Base-by-base conservation (phyloP, 495 filamentous ascomycete species). In the Usnea hakonensis region DNA sequence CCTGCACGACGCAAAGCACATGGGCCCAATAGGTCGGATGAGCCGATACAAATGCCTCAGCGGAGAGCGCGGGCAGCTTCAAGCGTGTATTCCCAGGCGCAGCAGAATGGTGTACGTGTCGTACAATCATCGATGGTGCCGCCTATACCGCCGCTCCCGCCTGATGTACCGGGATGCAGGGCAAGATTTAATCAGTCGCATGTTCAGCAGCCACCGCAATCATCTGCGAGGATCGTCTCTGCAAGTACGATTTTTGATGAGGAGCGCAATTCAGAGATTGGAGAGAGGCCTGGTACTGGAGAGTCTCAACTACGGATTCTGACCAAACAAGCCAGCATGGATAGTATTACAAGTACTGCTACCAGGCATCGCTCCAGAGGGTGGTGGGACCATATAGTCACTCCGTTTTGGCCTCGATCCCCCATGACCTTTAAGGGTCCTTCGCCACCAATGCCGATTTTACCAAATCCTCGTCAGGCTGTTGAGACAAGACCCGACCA, bases 301-400 rank as follows among this genome's bases (percentile, higher is more conserved):
- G 36, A 79, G 70, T 64, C 72, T 74, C 53, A 78, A 73, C 48
- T 61, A 61, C 55, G 64, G 46, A 64, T 68, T 19, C 41, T 70
- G 14, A 61, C 60, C 21, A 67, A 65, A 40, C 41, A 60, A 7
- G 58, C 44, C 17, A 67, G 65, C 57, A 61, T 55, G 46, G 70
- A 75, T 40, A 80, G 77, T 14, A 71, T 81, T 43, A 68, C 74
- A 40, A 80, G 77, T 14, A 71, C 81, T 43, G 68, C 74, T 8
- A 81, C 81, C 43, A 80, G 83, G 50, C 79, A 81, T 14, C 76
- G 81, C 40, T 90, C 90, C 5, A 80, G 83, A 40, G 90, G 90
- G 14, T 96, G 91, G 91, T 96, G 91, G 91, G 91, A 89, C 63
- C 81, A 87, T 62, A 81, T 95, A 46, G 86, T 86, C 2, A 91